Evolutionary conservation across 2,329 filamentous ascomycete genomes (phyloP), one percentile per base, ranked within the genome.

Genomic region (Neonectria sp.): DNA sequence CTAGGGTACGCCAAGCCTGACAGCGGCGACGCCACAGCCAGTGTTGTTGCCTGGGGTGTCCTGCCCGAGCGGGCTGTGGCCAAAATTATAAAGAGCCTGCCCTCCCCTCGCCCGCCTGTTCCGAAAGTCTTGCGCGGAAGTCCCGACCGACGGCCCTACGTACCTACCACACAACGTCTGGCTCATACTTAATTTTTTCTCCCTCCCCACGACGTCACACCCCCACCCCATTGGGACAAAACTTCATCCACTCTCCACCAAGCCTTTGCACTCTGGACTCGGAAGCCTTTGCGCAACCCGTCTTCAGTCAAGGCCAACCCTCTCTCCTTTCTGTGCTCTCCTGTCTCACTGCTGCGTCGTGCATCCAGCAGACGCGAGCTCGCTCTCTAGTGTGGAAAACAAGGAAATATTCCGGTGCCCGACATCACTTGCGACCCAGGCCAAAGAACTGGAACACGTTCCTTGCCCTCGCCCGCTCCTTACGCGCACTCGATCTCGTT

Each of bases 21-120:
- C 77, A 80, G 78, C 79, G 75, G 72, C 79, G 78, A 79, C 82
- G 82, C 83, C 82, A 84, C 83, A 79, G 75, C 76, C 77, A 76
- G 78, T 79, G 80, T 79, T 77, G 81, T 79, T 83, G 82, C 82
- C 82, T 83, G 75, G 82, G 80, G 81, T 75, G 73, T 77, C 76
- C 68, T 80, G 80, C 79, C 77, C 77, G 73, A 78, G 76, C 73
- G 74, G 75, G 76, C 76, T 73, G 71, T 68, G 73, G 71, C 69
- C 77, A 86, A 85, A 87, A 87, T 84, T 88, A 88, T 88, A 88
- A 88, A 82, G 82, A 86, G 81, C 78, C 77, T 79, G 79, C 79
- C 82, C 82, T 85, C 85, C 86, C 86, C 86, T 86, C 83, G 80
- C 83, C 81, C 83, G 76, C 79, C 78, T 79, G 80, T 83, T 84